Evolutionary conservation across 441 rosid species (phyloP), one percentile per base, ranked within the genome.

Genomic region (Populus trichocarpa): DNA sequence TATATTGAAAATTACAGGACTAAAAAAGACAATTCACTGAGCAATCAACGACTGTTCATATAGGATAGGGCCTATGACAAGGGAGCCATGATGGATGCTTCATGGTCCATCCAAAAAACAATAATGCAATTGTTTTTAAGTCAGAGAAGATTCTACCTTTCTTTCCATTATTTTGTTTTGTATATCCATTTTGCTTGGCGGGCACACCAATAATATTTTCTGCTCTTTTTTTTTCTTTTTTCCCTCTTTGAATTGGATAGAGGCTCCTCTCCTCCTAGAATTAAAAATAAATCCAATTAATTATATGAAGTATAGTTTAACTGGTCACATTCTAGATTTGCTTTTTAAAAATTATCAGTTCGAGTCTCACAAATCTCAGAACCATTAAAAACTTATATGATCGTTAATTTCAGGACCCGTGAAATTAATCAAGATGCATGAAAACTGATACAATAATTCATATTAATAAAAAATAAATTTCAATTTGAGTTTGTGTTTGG

Each of bases 61-160:
- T 50, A 14, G 57, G 20, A 22, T n/a, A 53, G 61, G 67, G n/a
- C 67, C 73, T 38, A 40, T 63, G 72, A 72, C 77, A 68, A 75
- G 80, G 73, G 81, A 75, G 83, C 74, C 77, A 79, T 69, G 77
- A 80, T 73, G 77, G 57, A 4, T 5, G 57, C 38, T 64, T 25
- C 28, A 68, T 73, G 81, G 77, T 81, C 82, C 79, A 72, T 68
- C 3, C 6, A 69, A 50, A 10, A 50, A 70, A 66, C 30, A 70
- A 82, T 42, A 42, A 53, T 74, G 42, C 75, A 61, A 50, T 50
- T 14, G 8, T 59, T 23, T 65, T 71, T 22, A 46, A 79, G 81
- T 76, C 77, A 74, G 77, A 81, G 77, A n/a, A 70, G 84, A 83
- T 83, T 78, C 82, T 79, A 65, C 18, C 75, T 75, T 81, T 79